Conservation (phyloP, 495 filamentous ascomycete species). For the Amniculicola lignicola region DNA sequence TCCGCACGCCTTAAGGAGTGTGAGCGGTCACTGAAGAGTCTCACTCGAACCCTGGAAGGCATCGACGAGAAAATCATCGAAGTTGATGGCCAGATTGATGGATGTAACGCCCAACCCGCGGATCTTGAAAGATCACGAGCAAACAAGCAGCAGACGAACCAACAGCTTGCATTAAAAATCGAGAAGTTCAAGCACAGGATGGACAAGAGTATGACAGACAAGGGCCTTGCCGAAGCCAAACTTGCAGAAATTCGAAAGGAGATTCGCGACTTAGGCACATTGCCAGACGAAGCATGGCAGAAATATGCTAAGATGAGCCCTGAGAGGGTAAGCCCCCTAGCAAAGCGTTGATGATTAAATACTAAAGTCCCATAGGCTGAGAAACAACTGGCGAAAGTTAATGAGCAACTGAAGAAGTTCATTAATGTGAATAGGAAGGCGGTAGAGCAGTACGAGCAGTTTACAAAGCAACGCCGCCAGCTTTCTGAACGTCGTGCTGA, state of each 20-base stretch:
- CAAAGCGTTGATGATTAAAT: background rate
- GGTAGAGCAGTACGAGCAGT: slow-evolving; percentile 97
- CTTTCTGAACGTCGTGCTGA: slow-evolving; percentile 78
- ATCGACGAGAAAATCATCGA: slow-evolving; percentile 28
- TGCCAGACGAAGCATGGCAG: slow-evolving; percentile 91
- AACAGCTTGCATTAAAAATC: slow-evolving; percentile 75
- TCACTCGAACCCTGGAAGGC: slow-evolving; percentile 58
- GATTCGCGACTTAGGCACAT: slow-evolving; percentile 86
- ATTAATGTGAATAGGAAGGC: slow-evolving; percentile 99
- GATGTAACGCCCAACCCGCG: slow-evolving; percentile 59
- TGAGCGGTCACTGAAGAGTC: slow-evolving; percentile 76
- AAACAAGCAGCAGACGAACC: slow-evolving; percentile 64
- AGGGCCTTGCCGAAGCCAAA: slow-evolving; percentile 69
- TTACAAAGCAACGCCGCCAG: slow-evolving; percentile 84
- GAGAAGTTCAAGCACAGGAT: slow-evolving; percentile 85
- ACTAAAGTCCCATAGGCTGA: slow-evolving; percentile 7
- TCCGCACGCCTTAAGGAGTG: slow-evolving; percentile 65
- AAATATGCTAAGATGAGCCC: slow-evolving; percentile 79
- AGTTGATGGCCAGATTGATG: slow-evolving; percentile 61
- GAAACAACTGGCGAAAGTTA: slow-evolving; percentile 59
- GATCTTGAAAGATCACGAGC: slow-evolving; percentile 61
- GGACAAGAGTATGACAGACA: slow-evolving; percentile 87
- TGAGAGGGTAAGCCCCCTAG: slow-evolving; percentile 56
- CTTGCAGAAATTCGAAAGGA: slow-evolving; percentile 76
- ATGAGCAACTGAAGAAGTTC: slow-evolving; percentile 92